Evolutionary conservation across 306 rosid genomes (phyloP).

Genomic region (Rosa persica): DNA sequence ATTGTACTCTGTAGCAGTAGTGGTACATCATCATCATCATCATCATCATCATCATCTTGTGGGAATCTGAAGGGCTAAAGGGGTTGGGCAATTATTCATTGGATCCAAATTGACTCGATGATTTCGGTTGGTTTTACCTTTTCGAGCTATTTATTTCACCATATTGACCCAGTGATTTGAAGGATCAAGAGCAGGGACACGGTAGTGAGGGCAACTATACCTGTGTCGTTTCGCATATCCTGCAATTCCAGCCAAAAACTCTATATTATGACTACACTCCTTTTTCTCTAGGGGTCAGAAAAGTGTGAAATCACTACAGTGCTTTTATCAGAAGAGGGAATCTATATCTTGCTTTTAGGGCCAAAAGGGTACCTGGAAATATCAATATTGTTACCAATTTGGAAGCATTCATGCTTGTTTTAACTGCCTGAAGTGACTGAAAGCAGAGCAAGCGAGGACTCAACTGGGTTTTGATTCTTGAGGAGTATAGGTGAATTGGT

Average conservation of each 20-base stretch:
- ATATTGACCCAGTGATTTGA: conserved; percentile 51
- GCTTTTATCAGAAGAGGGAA: conserved; percentile 8
- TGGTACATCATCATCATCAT: too few species aligned
- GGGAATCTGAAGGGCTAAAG: conserved; percentile 40
- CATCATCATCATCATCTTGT: conserved; percentile 8
- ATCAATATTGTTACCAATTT: conserved; percentile 25
- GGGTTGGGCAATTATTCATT: conserved; percentile 8
- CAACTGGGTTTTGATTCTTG: conserved; percentile 17
- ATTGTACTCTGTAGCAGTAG: conserved; percentile 40
- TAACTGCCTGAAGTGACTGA: conserved; percentile 18
- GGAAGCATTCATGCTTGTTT: conserved; percentile 30
- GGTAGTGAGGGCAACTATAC: conserved; percentile 23
- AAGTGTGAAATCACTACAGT: conserved; percentile 3
- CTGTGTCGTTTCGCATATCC: conserved; percentile 30
- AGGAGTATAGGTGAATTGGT: conserved; percentile 35
- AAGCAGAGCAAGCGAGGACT: conserved; percentile 37
- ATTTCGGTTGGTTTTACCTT: conserved; percentile 31
- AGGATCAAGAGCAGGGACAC: conserved; percentile 36
- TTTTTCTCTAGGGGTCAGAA: conserved; percentile 24
- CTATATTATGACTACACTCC: conserved; percentile 32
- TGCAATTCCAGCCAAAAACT: conserved; percentile 18
- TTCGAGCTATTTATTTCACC: conserved; percentile 39
- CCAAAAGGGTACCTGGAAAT: conserved; percentile 43
- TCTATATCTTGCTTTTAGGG: conserved; percentile 51
- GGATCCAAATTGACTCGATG: conserved; percentile 40